A percentile compares a stretch with the other conserved stretches of the same genome.
These are phyloP conservation scores for Podospora australis DNA, from an alignment of 495 filamentous ascomycete species.

Conservation along the genomic window DNA sequence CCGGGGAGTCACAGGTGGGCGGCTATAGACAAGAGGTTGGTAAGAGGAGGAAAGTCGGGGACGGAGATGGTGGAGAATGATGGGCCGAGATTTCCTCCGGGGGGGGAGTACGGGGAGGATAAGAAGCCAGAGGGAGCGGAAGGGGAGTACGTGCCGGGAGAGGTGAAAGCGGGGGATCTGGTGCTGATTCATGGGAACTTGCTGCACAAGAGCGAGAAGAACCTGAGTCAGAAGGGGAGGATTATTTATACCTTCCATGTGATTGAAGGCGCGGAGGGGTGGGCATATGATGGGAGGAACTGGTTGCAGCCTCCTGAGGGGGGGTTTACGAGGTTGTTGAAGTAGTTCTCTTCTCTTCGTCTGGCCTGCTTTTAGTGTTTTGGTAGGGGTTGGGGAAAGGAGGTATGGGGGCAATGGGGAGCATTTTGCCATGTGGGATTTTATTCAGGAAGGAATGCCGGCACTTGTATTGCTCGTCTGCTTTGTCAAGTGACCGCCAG, in stretches of 20 bases:
- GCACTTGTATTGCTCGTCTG: too few species aligned
- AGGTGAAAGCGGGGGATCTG: constrained; percentile 81
- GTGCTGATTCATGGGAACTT: constrained; percentile 96
- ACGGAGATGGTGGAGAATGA: constrained; percentile 48
- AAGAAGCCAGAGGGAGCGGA: constrained; percentile 30
- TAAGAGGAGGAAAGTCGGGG: constrained; percentile 46
- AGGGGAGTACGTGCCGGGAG: constrained; percentile 59
- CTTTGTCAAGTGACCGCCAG: too few species aligned
- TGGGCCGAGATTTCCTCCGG: constrained; percentile 35
- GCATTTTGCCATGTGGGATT: too few species aligned
- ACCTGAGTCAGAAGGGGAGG: constrained; percentile 72
- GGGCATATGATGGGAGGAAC: constrained; percentile 74
- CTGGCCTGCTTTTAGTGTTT: too few species aligned
- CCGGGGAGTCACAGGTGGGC: constrained; percentile 67
- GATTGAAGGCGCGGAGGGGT: constrained; percentile 70
- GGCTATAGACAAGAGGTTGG: constrained; percentile 63
- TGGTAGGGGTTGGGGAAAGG: too few species aligned
- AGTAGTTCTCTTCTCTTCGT: constrained; percentile 3
- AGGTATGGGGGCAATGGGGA: too few species aligned
- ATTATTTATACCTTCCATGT: constrained; percentile 98
- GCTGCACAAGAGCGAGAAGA: constrained; percentile 92
- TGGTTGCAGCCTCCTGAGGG: constrained; percentile 81
- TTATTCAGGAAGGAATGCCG: too few species aligned
- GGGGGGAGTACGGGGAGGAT: constrained; percentile 34
- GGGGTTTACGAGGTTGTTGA: constrained; percentile 66